Base-by-base conservation (phyloP, 768 basidiomycete genomes). In the Lactifluus subvellereus region DNA sequence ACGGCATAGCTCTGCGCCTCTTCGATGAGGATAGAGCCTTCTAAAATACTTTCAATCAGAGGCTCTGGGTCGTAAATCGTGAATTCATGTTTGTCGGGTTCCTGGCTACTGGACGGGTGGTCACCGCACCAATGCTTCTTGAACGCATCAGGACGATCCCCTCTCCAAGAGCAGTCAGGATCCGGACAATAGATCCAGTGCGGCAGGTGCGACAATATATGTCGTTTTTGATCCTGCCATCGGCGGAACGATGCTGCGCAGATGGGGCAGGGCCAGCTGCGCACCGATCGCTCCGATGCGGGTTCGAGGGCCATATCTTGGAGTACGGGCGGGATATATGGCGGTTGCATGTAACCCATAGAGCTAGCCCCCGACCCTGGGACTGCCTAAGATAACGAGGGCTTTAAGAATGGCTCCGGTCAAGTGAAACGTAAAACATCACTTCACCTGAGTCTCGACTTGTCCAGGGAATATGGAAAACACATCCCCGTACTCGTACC, bases 101-200 rank as follows among this genome's bases (percentile, higher is more conserved):
- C 35, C 40, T 20, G 54, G 13, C 16, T 54, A 32, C 3, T 55
- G 40, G 48, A 48, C 30, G 30, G 48, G 48, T 60, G 63, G 6
- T n/a, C 35, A 0, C 4, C 10, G 4, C 3, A 9, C 18, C 14
- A n/a, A 22, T 64, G 63, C 9, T 16, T 50, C 10, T 4, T 37
- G 8, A 64, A 30, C 4, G 3, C n/a, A 35, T 64, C 58, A 22
- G 9, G 14, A 14, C 58, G 58, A 10, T 45, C 33, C 2, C 63
- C 63, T 50, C 53, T 64, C 58, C 58, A 64, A 0, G 48, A n/a
- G 10, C 63, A 64, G 30, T n/a, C 33, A 13, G 9, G n/a, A 9
- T 20, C 4, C 22, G 37, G 32, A n/a, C 58, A 64, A n/a, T 22
- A 32, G 16, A 64, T 35, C 47, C 22, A 64, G 2, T 40, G 37